Base-by-base conservation (phyloP, 495 filamentous ascomycete species). In the Podospora bellae-mahoneyi region DNA sequence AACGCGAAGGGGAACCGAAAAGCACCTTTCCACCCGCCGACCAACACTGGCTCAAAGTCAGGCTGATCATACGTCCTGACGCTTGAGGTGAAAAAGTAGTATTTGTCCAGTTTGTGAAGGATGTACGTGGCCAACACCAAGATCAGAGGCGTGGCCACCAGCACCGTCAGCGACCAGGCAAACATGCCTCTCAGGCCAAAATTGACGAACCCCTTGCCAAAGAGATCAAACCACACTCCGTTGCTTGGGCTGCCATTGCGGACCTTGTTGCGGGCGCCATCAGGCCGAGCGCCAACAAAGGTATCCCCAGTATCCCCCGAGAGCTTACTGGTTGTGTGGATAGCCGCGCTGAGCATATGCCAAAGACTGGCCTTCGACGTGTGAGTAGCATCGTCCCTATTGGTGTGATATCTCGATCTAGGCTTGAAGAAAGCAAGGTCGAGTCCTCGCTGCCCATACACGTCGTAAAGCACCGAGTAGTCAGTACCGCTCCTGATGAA, bases 191-290 rank as follows among this genome's bases (percentile, higher is more conserved):
- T 85, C 2, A 97, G 81, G 6, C 81, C 81, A 72, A 97, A 91
- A 18, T 97, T 84, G 23, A 90, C 91, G 74, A 98, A 92, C 2
- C 82, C 83, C 64, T 84, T 86, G 48, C 95, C 95, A 66, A 97
- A 96, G 2, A 97, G 76, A 76, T 98, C 95, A 75, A 97, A 99
- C 92, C 93, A 99, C 26, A 97, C 94, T 59, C 87, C 91, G 69
- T 84, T 78, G 54, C 85, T 87, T 15, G 92, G 91, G 20, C 78
- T 81, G 16, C 91, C 90, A 70, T 87, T 90, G 67, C 86, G 79
- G 0, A 93, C 86, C 71, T 86, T 88, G 20, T 84, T 84, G 60
- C 71, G 74, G 56, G 81, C 76, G 9, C 80, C 74, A 62, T 91
- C 89, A 23, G 83, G 79, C 28, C 82, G 78, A 19, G 80, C 69